Evolutionary conservation across 1,139 yeast genomes (phyloP), one percentile per base, ranked within the genome.

Genomic region (Kluyveromyces marxianus): DNA sequence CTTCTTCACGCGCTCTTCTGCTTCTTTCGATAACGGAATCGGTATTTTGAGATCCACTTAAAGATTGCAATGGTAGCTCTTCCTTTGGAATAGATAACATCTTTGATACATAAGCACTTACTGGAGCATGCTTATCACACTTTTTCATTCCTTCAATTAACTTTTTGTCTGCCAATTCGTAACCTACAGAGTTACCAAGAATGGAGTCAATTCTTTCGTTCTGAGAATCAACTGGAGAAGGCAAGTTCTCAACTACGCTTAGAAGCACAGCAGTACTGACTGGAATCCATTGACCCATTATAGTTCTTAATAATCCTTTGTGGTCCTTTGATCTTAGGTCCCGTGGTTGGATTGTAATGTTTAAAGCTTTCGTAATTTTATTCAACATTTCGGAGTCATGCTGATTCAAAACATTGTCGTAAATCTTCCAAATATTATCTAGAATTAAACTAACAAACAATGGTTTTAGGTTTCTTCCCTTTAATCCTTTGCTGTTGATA

Each of bases 231-330:
- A 74, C 58, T 1, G 98, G 98, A 10, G 95, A 83, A 0, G 97
- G 97, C 43, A 94, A 66, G 51, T 78, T 78, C 48, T 88, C 95
- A 38, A 90, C 83, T 2, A 92, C 96, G 2, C 95, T 80, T 7
- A 94, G 75, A 35, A 92, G 68, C 25, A 92, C 77, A 0, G 97
- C 88, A 44, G 86, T 82, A 35, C 97, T 84, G 7, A 94, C 77
- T 0, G 99, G 97, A 27, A 94, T 71, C 97, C 98, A 94, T 60
- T 90, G 97, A 1, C 89, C 78, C 79, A 90, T 80, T 7, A 94
- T 77, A n/a, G 79, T 70, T 47, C 74, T 75, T 35, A 89, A 66
- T 39, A 88, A 65, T 42, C 70, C 70, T 54, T 80, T 81, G 45
- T 79, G 71, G 59, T 92, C 97, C 59, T 84, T 88, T 0, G 96